Percentiles rank a stretch among this genome's conserved stretches.
These are phyloP conservation scores for Chlamydomonas incerta DNA, from an alignment of 139 green algal species.

Conservation along the genomic window DNA sequence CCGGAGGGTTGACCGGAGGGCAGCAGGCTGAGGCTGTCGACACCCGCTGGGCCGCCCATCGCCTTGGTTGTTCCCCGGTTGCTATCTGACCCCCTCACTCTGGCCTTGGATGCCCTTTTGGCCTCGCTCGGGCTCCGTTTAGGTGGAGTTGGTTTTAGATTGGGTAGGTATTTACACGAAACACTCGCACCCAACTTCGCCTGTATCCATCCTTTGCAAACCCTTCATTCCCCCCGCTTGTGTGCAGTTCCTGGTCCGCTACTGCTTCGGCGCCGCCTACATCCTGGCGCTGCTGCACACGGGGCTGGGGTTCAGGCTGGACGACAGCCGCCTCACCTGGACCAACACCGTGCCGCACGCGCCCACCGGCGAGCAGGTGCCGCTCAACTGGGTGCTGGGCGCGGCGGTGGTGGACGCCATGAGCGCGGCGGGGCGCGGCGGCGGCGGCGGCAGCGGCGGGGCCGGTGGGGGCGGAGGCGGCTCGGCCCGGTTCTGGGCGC, in stretches of 20 bases:
- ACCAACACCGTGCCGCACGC: conserved; percentile 53
- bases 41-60: too few species aligned
- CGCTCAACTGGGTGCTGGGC: conserved; percentile 54
- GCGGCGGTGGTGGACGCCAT: conserved; percentile 55
- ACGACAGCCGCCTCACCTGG: conserved; percentile 51
- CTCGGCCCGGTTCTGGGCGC: background rate
- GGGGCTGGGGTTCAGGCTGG: conserved; percentile 51
- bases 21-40: too few species aligned
- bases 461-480: background rate
- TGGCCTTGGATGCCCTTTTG: too few species aligned
- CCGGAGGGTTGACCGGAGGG: too few species aligned
- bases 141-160: background rate
- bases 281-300: conserved; percentile 60
- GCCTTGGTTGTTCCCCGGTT: too few species aligned
- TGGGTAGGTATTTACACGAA: too few species aligned
- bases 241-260: conserved; percentile 56
- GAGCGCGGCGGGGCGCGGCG: background rate
- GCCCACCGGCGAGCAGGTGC: conserved; percentile 1
- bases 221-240: background rate
- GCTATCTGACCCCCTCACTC: too few species aligned
- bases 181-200: too few species aligned
- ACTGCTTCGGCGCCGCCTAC: conserved; percentile 71
- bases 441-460: background rate
- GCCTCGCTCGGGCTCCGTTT: too few species aligned
- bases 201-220: too few species aligned